Conservation (phyloP, 2,329 filamentous ascomycete species). For the Fusarium phyllophilum region DNA sequence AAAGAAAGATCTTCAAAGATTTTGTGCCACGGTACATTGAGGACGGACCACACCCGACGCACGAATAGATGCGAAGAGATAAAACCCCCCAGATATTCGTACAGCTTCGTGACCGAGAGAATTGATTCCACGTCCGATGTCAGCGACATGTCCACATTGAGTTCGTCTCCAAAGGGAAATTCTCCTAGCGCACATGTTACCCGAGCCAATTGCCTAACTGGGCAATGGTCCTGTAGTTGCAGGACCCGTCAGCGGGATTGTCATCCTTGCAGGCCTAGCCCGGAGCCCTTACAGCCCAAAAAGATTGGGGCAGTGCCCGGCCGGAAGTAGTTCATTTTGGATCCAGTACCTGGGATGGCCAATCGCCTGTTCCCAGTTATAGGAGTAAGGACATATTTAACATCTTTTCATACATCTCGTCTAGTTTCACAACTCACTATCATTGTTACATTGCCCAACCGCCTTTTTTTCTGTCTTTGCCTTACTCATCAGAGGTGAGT, state of each 20-base stretch:
- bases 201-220: neutral
- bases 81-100: neutral
- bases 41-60: fast-evolving
- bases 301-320: neutral
- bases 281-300: neutral
- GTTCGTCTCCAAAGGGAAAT: neutral
- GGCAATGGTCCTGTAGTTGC: neutral
- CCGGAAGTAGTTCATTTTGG: neutral
- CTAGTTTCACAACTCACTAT: neutral
- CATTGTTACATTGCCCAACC: too few relatives aligned
- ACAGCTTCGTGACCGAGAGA: neutral
- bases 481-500: neutral
- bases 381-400: neutral
- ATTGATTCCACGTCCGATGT: neutral
- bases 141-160: neutral
- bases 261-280: neutral
- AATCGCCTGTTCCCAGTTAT: neutral
- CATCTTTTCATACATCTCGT: neutral
- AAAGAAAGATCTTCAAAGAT: neutral
- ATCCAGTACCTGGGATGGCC: neutral
- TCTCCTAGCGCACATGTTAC: neutral
- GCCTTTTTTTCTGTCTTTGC: neutral
- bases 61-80: neutral
- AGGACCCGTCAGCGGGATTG: neutral
- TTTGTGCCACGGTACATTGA: neutral